Evolutionary conservation across 176 grass and related monocot genomes (phyloP).

Genomic region (Hsuehochloa calcarea): DNA sequence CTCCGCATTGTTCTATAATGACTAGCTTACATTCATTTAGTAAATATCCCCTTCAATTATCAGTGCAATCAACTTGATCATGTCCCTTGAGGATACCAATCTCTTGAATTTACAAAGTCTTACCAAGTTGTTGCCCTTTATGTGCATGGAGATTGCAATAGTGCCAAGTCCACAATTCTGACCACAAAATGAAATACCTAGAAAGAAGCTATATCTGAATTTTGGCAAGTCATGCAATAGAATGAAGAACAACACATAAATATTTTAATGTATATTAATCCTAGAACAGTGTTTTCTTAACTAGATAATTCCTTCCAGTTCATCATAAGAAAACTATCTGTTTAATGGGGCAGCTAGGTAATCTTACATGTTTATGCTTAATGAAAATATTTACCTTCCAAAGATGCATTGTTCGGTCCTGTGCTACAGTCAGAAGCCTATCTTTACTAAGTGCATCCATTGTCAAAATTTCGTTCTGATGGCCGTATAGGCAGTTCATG

Average conservation of each 20-base stretch:
- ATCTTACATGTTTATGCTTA: background rate
- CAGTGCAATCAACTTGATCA: background rate
- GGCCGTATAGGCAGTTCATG: conserved; percentile 78
- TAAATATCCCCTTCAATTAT: background rate
- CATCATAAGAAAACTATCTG: background rate
- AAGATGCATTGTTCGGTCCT: conserved; percentile 80
- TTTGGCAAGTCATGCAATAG: background rate
- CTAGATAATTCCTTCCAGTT: background rate
- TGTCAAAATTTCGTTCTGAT: conserved; percentile 79
- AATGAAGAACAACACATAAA: background rate
- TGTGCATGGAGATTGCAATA: background rate
- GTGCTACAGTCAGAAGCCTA: conserved; percentile 66
- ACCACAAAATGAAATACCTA: too few species aligned
- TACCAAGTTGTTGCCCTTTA: background rate
- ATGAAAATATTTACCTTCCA: conserved; percentile 64
- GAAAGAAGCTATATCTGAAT: background rate
- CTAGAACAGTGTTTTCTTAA: background rate
- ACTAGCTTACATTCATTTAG: background rate
- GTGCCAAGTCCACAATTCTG: background rate
- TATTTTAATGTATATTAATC: background rate
- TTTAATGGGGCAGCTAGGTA: background rate
- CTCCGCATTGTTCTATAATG: background rate
- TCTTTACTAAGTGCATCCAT: conserved; percentile 82
- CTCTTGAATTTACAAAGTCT: background rate
- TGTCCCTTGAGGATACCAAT: background rate